These are phyloP conservation scores for Paracoccidioides brasiliensis DNA, from an alignment of 2,329 filamentous ascomycete genomes.

Conservation along the genomic window DNA sequence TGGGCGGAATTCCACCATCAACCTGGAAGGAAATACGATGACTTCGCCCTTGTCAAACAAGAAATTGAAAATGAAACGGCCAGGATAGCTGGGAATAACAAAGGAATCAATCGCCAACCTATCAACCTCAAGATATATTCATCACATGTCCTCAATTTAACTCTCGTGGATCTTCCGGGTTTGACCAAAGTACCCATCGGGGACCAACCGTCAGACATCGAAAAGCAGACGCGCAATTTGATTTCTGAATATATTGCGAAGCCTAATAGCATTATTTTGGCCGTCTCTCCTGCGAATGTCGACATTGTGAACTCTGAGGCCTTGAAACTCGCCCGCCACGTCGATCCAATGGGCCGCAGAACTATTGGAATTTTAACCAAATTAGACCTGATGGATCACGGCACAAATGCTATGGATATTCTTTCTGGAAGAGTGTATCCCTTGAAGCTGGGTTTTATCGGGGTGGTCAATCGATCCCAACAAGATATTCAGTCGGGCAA, in stretches of 20 bases:
- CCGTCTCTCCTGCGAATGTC: slow-evolving; percentile 93
- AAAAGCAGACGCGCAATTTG: slow-evolving; percentile 92
- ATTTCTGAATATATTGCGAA: slow-evolving; percentile 98
- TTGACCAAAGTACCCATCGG: slow-evolving; percentile 97
- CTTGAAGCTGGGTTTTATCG: slow-evolving; percentile 92
- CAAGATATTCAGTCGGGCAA: slow-evolving; percentile 96
- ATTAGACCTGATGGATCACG: slow-evolving; percentile 96
- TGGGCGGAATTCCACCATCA: slow-evolving; percentile 98
- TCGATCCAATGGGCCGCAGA: slow-evolving; percentile 83
- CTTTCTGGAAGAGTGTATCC: slow-evolving; percentile 95
- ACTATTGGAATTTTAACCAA: slow-evolving; percentile 97
- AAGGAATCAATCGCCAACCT: slow-evolving; percentile 92
- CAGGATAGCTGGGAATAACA: slow-evolving; percentile 89
- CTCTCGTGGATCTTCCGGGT: slow-evolving; percentile 87
- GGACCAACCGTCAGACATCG: slow-evolving; percentile 92
- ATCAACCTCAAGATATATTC: slow-evolving; percentile 99
- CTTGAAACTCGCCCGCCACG: slow-evolving; percentile 89
- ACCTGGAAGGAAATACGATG: slow-evolving; percentile 73
- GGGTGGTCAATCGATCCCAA: slow-evolving; percentile 93
- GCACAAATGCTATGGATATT: slow-evolving; percentile 94
- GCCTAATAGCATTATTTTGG: slow-evolving; percentile 94
- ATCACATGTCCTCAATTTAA: slow-evolving; percentile 89
- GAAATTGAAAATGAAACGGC: slow-evolving; percentile 97
- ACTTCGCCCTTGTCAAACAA: slow-evolving; percentile 85
- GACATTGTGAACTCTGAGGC: slow-evolving; percentile 98